A percentile compares a stretch with the other conserved stretches of the same genome.
Conservation (phyloP, 2,329 filamentous ascomycete species). For the Claviceps sorghi region DNA sequence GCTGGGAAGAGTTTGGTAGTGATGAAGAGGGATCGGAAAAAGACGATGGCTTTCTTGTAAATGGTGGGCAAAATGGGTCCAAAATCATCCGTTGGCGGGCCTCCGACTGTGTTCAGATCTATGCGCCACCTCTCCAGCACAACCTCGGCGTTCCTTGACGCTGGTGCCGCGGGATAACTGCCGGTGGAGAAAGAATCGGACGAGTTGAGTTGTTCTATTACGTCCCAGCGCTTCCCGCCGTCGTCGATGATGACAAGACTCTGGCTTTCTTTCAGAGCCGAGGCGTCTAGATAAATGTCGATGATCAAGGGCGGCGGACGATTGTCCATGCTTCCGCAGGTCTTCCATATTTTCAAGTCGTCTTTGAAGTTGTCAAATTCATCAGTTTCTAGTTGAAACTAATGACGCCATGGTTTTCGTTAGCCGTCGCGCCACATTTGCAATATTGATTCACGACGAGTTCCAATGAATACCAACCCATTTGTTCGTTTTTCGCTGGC, state of each 20-base stretch:
- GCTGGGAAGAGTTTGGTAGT: conserved; percentile 70
- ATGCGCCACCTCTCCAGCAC: conserved; percentile 85
- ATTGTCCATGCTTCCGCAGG: conserved; percentile 60
- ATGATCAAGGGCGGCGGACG: conserved; percentile 74
- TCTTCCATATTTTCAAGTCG: conserved; percentile 69
- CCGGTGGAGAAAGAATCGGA: conserved; percentile 37
- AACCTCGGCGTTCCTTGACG: conserved; percentile 50
- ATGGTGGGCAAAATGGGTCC: conserved; percentile 60
- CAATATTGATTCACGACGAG: background rate
- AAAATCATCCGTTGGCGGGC: conserved; percentile 44
- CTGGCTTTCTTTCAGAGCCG: conserved; percentile 66
- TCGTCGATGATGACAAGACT: conserved; percentile 80
- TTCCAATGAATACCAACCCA: conserved; percentile 48
- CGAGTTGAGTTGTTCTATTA: conserved; percentile 63
- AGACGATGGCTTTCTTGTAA: conserved; percentile 93
- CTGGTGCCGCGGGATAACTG: conserved; percentile 24
- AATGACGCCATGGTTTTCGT: conserved; percentile 1
- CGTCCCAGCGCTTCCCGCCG: conserved; percentile 83
- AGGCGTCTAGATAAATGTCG: conserved; percentile 76
- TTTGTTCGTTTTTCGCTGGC: conserved; percentile 57
- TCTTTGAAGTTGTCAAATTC: conserved; percentile 81
- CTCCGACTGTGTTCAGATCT: conserved; percentile 45
- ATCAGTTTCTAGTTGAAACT: conserved; percentile 94
- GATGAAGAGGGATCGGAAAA: conserved; percentile 79
- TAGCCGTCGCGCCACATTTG: background rate